A percentile compares a stretch with the other conserved stretches of the same genome.
These are phyloP conservation scores for Camellia granthamiana DNA, from an alignment of 148 eudicot species.

Conservation along the genomic window DNA sequence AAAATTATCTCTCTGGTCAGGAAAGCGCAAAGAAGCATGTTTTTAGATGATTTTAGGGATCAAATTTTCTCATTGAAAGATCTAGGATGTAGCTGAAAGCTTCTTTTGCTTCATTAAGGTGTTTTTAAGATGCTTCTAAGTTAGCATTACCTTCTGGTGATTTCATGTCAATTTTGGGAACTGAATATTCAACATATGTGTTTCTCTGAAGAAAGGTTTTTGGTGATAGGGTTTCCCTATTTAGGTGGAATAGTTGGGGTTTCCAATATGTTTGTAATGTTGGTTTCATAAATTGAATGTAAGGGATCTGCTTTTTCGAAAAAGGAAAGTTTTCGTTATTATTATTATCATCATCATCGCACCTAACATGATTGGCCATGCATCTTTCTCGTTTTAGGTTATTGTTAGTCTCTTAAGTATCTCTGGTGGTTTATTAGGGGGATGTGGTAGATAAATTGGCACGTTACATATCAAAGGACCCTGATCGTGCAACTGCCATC, in stretches of 20 bases:
- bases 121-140: neutral
- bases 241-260: neutral
- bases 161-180: neutral
- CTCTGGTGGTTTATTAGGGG: neutral
- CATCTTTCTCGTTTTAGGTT: neutral
- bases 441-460: neutral
- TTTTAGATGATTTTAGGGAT: too few relatives aligned
- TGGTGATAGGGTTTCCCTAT: neutral
- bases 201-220: neutral
- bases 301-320: neutral
- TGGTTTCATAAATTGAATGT: neutral
- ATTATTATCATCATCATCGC: too few relatives aligned
- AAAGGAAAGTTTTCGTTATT: neutral
- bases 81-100: too few relatives aligned
- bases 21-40: too few relatives aligned
- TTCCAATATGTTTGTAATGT: neutral
- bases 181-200: neutral
- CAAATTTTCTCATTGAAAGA: neutral
- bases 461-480: conserved; percentile 2
- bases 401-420: neutral
- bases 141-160: too few relatives aligned
- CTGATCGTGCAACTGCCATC: neutral
- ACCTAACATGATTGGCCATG: neutral
- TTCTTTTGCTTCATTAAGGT: neutral
- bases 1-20: too few relatives aligned